These are phyloP conservation scores for Salvia hispanica DNA, from an alignment of 257 asterid species.

Conservation along the genomic window DNA sequence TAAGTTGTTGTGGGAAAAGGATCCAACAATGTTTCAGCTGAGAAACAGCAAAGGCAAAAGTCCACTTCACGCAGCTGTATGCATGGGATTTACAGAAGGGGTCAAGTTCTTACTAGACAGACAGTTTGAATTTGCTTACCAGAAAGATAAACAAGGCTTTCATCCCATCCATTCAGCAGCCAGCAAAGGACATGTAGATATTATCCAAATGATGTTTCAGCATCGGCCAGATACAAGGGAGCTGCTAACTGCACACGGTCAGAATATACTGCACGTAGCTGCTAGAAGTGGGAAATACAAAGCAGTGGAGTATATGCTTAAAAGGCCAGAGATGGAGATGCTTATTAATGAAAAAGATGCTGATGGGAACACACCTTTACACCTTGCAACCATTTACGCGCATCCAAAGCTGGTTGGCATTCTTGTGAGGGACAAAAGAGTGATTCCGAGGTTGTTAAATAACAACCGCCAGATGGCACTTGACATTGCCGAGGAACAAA, in stretches of 20 bases:
- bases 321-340: slow-evolving; percentile 46
- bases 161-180: slow-evolving; percentile 52
- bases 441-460: slow-evolving; percentile 38
- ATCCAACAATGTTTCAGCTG: slow-evolving; percentile 39
- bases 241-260: slow-evolving; percentile 43
- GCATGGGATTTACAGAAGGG: slow-evolving; percentile 40
- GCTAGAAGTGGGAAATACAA: slow-evolving; percentile 49
- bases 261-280: slow-evolving; percentile 50
- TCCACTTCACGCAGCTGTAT: slow-evolving; percentile 50
- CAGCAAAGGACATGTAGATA: slow-evolving; percentile 38
- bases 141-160: slow-evolving; percentile 41
- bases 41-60: slow-evolving; percentile 42
- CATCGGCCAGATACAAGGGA: slow-evolving; percentile 52
- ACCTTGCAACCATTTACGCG: slow-evolving; percentile 47
- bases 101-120: slow-evolving; percentile 41
- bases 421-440: slow-evolving; percentile 40
- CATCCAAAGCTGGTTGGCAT: slow-evolving; percentile 46
- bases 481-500: slow-evolving; percentile 56
- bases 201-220: slow-evolving; percentile 43
- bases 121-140: slow-evolving; percentile 42
- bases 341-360: slow-evolving; percentile 51
- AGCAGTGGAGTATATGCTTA: slow-evolving; percentile 41
- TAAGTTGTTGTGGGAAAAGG: slow-evolving; percentile 45
- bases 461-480: slow-evolving; percentile 48
- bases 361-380: slow-evolving; percentile 58